A percentile compares a stretch with the other conserved stretches of the same genome.
These are phyloP conservation scores for Suhomyces guaymorum DNA, from an alignment of 1,139 yeast species.

Conservation along the genomic window DNA sequence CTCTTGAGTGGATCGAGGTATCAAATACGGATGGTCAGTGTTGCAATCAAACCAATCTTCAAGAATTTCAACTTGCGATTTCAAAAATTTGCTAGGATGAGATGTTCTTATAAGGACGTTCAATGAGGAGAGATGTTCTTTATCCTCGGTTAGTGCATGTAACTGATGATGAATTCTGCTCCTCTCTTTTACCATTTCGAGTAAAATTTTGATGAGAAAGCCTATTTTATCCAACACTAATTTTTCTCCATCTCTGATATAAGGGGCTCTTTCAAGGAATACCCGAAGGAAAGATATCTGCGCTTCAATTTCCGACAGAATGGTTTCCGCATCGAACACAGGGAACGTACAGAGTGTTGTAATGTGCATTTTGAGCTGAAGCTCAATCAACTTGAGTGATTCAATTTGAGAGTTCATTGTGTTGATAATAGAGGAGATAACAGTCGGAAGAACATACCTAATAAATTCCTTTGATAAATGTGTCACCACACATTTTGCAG, in stretches of 20 bases:
- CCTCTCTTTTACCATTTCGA: conserved; percentile 4
- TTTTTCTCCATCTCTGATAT: conserved; percentile 1
- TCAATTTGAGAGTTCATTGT: conserved; percentile 1
- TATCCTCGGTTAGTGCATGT: neutral
- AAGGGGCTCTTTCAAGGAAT: neutral
- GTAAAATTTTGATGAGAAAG: neutral
- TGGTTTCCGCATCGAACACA: conserved; percentile 14
- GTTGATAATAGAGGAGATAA: too few species aligned
- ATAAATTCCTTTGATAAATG: too few species aligned
- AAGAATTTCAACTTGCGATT: conserved; percentile 3
- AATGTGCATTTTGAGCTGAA: conserved; percentile 13
- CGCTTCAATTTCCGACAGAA: conserved; percentile 11
- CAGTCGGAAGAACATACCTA: too few species aligned
- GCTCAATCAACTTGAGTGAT: conserved; percentile 1
- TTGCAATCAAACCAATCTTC: conserved; percentile 11
- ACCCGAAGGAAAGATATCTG: neutral
- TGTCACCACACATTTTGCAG: conserved; percentile 1
- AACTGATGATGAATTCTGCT: neutral
- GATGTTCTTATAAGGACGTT: too few species aligned
- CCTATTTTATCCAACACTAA: conserved; percentile 1
- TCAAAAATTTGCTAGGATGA: neutral
- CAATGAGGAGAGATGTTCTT: too few species aligned
- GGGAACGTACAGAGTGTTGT: conserved; percentile 19
- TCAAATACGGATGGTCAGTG: conserved; percentile 7
- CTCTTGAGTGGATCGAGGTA: neutral